Evolutionary conservation across 2,329 filamentous ascomycete species (phyloP), one percentile per base, ranked within the genome.

Genomic region (Penicillium sp.): DNA sequence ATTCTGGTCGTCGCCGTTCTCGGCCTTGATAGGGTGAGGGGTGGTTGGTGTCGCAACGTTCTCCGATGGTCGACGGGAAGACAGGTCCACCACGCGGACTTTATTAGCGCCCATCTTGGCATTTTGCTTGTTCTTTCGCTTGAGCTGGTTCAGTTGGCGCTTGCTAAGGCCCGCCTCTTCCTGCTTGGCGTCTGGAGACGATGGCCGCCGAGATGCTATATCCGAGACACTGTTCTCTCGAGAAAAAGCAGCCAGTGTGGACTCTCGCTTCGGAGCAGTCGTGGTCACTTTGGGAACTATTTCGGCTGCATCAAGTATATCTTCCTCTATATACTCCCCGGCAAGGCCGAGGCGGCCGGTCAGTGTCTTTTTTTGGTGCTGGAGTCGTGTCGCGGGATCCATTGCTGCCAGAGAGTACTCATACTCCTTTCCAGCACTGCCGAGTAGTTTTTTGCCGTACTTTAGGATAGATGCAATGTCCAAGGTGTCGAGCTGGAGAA

Each of bases 141-240:
- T 98, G 10, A 99, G 79, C 52, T 95, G 91, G 69, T 99, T 99
- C 21, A 97, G 84, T 69, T 99, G 95, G 43, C 95, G 86, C 59
- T 95, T 93, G 77, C 95, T 98, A 51, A 99, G 81, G 3, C 87
- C 87, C 4, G 84, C 76, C 68, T 91, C 90, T 61, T 91, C 90
- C 2, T 80, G 73, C 49, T 80, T 80, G 14, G 79, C 82, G 43
- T 67, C 70, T 13, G 83, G 80, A 3, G 83, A 84, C 35, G 76
- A 71, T 8, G 76, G 69, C 9, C 75, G 68, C 48, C 73, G 71
- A 8, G 76, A 68, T 21, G 73, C 71, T 10, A 73, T 63, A 51
- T 76, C 78, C 16, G 76, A 73, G 24, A 81, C 65, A 54, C 76
- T 82, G 56, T 80, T 79, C 26, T 77, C 71, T 24, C 73, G 70